phyloP scores from a whole-genome alignment of 441 rosid species.

The Syzygium syzygioides region DNA sequence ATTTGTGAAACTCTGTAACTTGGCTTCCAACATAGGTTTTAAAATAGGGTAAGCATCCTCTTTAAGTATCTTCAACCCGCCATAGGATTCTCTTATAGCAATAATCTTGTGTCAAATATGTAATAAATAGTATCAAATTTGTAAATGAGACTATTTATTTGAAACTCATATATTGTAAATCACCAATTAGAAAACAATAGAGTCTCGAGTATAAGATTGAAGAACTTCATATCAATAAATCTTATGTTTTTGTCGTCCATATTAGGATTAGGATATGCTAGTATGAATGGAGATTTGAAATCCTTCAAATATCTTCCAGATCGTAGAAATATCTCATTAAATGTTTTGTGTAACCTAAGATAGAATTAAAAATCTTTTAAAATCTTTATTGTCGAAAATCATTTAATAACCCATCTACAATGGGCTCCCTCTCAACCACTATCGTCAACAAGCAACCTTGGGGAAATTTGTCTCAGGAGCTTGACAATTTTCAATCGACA shows the following conservation, averaged over 20 bases:
- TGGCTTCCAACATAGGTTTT: neutral
- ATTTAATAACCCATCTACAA: too few species aligned
- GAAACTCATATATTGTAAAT: neutral
- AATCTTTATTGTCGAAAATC: too few species aligned
- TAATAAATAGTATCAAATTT: neutral
- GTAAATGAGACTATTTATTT: neutral
- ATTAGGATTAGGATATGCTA: too few species aligned
- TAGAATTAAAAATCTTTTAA: too few species aligned
- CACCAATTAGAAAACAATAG: neutral
- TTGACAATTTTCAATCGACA: too few species aligned
- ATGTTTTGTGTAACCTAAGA: too few species aligned
- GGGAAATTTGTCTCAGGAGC: too few species aligned
- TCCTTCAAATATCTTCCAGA: too few species aligned
- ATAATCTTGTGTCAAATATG: neutral
- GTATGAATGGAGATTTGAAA: too few species aligned
- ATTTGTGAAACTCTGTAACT: neutral
- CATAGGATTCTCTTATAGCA: neutral
- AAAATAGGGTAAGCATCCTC: neutral
- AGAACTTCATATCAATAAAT: neutral
- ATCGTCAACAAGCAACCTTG: too few species aligned
- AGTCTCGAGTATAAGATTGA: neutral
- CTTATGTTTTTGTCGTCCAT: neutral
- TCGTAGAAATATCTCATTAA: too few species aligned
- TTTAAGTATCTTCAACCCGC: neutral
- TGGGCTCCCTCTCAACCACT: too few species aligned